Conservation (phyloP, 768 basidiomycete species). For the Calocybe indica region DNA sequence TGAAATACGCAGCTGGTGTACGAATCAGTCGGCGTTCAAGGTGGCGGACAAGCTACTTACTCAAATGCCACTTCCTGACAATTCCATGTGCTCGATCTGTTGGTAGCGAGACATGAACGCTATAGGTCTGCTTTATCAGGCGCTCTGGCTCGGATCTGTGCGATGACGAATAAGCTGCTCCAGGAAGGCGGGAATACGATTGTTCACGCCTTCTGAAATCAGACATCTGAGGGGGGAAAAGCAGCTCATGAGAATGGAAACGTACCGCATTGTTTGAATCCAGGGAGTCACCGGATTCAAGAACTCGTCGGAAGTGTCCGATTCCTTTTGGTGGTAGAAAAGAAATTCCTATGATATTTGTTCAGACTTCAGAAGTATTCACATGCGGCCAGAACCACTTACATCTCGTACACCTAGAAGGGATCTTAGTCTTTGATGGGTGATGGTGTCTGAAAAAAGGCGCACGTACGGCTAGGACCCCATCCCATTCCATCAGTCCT, state of each 20-base stretch:
- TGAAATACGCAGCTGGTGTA: constrained; percentile 77
- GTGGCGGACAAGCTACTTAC: constrained; percentile 35
- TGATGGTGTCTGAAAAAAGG: constrained; percentile 4
- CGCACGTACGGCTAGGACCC: constrained; percentile 74
- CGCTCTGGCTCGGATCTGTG: constrained; percentile 48
- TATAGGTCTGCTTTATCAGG: constrained; percentile 81
- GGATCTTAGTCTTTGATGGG: too few species aligned
- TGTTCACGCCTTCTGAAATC: constrained; percentile 12
- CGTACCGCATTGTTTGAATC: constrained; percentile 69
- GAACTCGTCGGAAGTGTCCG: constrained; percentile 49
- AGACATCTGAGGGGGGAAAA: background rate
- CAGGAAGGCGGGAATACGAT: constrained; percentile 6
- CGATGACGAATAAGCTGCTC: constrained; percentile 20
- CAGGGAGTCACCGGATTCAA: constrained; percentile 61
- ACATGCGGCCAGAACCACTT: constrained; percentile 24
- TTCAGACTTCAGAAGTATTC: constrained; percentile 9
- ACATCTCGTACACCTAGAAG: constrained; percentile 47
- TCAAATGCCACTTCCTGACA: constrained; percentile 79
- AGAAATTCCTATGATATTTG: constrained; percentile 58
- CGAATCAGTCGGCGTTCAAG: constrained; percentile 5
- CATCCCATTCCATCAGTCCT: constrained; percentile 70
- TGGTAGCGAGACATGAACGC: constrained; percentile 66
- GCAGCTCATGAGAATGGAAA: constrained; percentile 6
- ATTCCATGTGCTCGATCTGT: constrained; percentile 42
- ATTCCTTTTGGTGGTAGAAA: constrained; percentile 80